These are phyloP conservation scores for Pneumocystis murina DNA, from an alignment of 1,139 yeast genomes.

Conservation along the genomic window DNA sequence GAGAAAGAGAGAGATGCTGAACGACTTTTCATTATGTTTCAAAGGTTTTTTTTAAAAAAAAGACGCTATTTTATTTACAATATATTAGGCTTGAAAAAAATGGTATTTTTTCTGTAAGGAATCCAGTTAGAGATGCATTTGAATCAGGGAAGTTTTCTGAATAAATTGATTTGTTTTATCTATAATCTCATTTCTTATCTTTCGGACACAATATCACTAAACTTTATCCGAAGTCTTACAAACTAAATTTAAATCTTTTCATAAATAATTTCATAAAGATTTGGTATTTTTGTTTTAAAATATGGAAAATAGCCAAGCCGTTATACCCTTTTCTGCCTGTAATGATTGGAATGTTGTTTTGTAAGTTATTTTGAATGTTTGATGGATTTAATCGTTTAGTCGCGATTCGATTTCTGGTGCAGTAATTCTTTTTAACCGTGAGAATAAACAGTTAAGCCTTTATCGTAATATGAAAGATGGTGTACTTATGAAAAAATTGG, in stretches of 20 bases:
- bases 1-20: conserved; percentile 44
- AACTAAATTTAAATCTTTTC: not conserved
- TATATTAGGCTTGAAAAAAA: conserved; percentile 19
- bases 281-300: too few relatives aligned
- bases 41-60: conserved; percentile 20
- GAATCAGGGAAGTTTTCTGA: conserved; percentile 17
- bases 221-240: not conserved
- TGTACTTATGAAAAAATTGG: not conserved
- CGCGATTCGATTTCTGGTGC: not conserved
- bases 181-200: not conserved
- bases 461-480: not conserved
- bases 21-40: conserved; percentile 35
- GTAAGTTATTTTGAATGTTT: not conserved
- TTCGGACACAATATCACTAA: not conserved
- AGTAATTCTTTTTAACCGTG: not conserved
- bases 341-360: not conserved
- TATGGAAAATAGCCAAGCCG: not conserved
- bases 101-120: conserved; percentile 34
- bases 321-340: not conserved
- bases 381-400: not conserved
- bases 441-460: not conserved
- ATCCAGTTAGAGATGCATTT: conserved; percentile 22
- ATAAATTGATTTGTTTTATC: not conserved
- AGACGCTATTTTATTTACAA: conserved; percentile 14
- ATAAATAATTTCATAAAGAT: too few relatives aligned